A percentile compares a stretch with the other conserved stretches of the same genome.
Conservation (phyloP, 176 grass and related monocot species). For the Cymbopogon citratus region DNA sequence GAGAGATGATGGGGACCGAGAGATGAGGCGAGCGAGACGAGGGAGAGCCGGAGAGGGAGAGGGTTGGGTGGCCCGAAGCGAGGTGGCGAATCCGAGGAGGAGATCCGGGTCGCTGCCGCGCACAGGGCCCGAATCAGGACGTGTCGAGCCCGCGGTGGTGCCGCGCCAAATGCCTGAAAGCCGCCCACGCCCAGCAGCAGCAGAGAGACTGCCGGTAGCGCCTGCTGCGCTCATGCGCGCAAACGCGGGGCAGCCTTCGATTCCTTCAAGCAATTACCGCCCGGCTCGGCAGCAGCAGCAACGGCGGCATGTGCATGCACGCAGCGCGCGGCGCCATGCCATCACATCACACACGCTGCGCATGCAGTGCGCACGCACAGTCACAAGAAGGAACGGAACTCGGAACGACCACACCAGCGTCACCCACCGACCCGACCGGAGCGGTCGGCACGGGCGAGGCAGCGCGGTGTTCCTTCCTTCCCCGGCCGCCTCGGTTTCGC, state of each 20-base stretch:
- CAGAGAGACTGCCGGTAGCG: background rate
- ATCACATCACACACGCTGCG: too few species aligned
- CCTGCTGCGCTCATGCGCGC: background rate
- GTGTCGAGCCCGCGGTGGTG: constrained; percentile 44
- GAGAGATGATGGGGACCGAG: too few species aligned
- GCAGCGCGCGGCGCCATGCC: too few species aligned
- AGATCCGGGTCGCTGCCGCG: background rate
- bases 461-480: background rate
- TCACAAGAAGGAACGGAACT: background rate
- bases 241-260: background rate
- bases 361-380: too few species aligned
- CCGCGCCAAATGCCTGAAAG: background rate
- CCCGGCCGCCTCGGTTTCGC: background rate
- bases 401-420: too few species aligned
- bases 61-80: background rate
- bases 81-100: constrained; percentile 21
- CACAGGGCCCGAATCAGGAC: constrained; percentile 16
- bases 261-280: background rate
- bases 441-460: constrained; percentile 25
- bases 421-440: constrained; percentile 9
- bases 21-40: too few species aligned
- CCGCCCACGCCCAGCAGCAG: background rate
- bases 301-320: too few species aligned
- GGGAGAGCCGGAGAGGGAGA: too few species aligned
- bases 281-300: background rate